Evolutionary conservation across 139 green algal genomes (phyloP).

Genomic region (Picochlorum sp.): DNA sequence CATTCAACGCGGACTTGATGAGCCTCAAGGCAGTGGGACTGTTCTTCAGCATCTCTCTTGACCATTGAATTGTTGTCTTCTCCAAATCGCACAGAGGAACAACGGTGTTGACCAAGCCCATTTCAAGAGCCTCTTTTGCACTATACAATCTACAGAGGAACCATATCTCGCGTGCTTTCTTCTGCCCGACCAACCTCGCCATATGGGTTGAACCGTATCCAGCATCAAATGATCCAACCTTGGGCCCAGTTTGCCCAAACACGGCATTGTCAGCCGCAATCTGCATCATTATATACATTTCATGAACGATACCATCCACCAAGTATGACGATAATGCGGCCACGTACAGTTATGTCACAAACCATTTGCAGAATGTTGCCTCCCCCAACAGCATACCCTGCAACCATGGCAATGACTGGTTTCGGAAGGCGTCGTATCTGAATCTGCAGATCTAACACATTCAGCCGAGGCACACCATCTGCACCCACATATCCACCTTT

Average conservation of each 20-base stretch:
- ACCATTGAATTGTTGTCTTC: constrained; percentile 82
- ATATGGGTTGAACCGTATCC: constrained; percentile 93
- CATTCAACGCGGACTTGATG: constrained; percentile 90
- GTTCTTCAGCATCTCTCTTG: constrained; percentile 92
- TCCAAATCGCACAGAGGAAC: constrained; percentile 85
- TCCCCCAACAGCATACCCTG: constrained; percentile 93
- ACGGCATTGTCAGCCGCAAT: constrained; percentile 97
- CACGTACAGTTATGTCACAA: constrained; percentile 85
- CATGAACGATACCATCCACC: neutral
- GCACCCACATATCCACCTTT: constrained; percentile 85
- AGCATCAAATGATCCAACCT: constrained; percentile 93
- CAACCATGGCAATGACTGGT: constrained; percentile 90
- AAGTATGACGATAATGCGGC: neutral
- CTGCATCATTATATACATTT: constrained; percentile 18
- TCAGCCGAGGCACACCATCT: constrained; percentile 79
- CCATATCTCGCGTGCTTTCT: constrained; percentile 96
- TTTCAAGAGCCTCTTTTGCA: constrained; percentile 76
- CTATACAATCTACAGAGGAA: constrained; percentile 89
- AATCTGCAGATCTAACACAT: constrained; percentile 93
- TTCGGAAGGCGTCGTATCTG: constrained; percentile 92
- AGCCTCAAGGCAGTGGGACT: constrained; percentile 87
- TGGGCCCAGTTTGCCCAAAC: constrained; percentile 97
- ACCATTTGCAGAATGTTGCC: constrained; percentile 98
- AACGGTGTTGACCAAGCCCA: constrained; percentile 96
- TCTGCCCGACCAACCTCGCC: constrained; percentile 86